Evolutionary conservation across 176 grass and related monocot species (phyloP), one percentile per base, ranked within the genome.

Genomic region (Aegilops bicornis): DNA sequence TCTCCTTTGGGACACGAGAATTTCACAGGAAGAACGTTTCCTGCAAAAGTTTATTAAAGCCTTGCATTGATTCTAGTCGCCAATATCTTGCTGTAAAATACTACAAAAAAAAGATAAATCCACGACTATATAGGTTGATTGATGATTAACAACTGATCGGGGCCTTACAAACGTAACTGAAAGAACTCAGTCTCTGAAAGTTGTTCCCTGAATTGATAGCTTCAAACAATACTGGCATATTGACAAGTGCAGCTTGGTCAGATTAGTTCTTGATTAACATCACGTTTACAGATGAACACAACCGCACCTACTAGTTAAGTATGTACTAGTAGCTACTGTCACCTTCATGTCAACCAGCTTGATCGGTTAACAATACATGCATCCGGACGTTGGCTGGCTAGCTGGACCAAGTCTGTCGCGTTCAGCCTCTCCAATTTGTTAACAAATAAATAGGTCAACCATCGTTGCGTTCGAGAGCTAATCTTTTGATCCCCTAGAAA

Each of bases 141-240:
- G 37, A 39, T 36, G 7, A 74, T 43, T 45, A 43, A 45, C 22
- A 23, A 72, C 40, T 45, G 6, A 8, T 74, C 40, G 8, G 3
- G 40, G 13, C 36, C n/a, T 12, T n/a, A 11, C 35, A 1, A 22
- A 7, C 33, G 13, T 43, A 45, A 64, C 10, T 71, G 22, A 27
- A 80, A 36, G 8, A n/a, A 68, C 77, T 35, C 39, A 25, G 35
- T n/a, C 54, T 81, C 80, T 27, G 77, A 80, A 80, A 30, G 69
- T 37, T 15, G 59, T 20, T 54, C 58, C n/a, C 29, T 75, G 80
- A 77, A 70, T 15, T 24, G 73, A 40, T 68, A 36, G 6, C 63
- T 75, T 62, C 70, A 84, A 84, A 62, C 10, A 47, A 20, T n/a
- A 71, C 9, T 17, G 45, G 3, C 42, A 42, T 33, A 6, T 66